Conservation (phyloP, 169 alveolate species). For the Plasmodium sp. region DNA sequence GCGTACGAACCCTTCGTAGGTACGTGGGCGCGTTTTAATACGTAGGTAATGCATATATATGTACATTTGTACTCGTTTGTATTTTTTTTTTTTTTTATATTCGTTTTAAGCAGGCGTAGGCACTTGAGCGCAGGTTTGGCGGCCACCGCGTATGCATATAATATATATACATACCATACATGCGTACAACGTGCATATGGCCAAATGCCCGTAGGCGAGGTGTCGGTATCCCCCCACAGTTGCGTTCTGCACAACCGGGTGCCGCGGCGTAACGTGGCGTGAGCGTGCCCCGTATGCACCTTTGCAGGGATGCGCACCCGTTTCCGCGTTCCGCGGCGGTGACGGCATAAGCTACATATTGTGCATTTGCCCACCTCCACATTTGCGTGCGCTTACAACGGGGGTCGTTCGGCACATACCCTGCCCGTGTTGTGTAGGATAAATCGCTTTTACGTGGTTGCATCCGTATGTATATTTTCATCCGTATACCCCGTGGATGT, state of each 20-base stretch:
- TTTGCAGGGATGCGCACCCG: background rate
- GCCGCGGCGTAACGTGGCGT: background rate
- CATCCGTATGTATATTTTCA: background rate
- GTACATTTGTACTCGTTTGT: background rate
- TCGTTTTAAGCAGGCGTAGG: background rate
- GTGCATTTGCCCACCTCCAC: background rate
- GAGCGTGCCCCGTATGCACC: background rate
- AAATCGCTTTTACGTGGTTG: background rate
- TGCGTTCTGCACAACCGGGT: background rate
- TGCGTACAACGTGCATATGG: background rate
- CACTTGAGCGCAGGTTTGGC: background rate
- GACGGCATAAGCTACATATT: background rate
- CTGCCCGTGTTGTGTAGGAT: background rate
- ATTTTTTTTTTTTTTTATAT: background rate
- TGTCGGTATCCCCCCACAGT: background rate
- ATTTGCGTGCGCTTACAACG: background rate
- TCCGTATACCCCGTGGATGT: background rate
- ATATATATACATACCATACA: background rate
- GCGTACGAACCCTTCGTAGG: background rate
- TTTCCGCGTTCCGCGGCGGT: background rate
- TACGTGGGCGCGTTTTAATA: background rate
- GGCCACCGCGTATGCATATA: background rate
- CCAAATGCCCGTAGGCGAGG: background rate
- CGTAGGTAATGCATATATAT: conserved; percentile 2
- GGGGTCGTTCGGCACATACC: background rate